Evolutionary conservation across 352 stramenopile species (phyloP).

Genomic region (Pythium plurisporium): DNA sequence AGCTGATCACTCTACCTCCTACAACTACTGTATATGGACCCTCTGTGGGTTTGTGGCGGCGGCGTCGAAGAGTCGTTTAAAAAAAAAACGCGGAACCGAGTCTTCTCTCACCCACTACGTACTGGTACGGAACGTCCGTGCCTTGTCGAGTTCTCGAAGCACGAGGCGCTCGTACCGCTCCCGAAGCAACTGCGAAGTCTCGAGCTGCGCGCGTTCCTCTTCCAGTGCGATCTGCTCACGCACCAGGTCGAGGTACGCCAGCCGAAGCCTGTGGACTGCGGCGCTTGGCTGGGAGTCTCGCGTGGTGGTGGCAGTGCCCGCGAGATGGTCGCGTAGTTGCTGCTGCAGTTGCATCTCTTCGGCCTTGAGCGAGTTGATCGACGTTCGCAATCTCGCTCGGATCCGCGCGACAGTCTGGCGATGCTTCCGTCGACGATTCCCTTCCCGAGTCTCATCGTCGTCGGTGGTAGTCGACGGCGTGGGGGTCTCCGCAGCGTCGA

Average conservation of each 20-base stretch:
- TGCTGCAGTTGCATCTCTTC: neutral
- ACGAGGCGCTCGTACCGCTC: slow-evolving; percentile 7
- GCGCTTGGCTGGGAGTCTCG: too few relatives aligned
- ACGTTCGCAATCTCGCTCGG: neutral
- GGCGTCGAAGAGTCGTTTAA: too few relatives aligned
- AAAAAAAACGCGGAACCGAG: too few relatives aligned
- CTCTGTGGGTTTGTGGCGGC: too few relatives aligned
- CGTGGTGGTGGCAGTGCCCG: neutral
- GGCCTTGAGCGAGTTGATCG: neutral
- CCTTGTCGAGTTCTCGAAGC: neutral
- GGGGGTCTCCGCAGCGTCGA: too few relatives aligned
- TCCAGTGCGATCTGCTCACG: neutral
- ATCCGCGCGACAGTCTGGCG: neutral
- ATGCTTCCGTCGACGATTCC: neutral
- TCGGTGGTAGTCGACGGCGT: too few relatives aligned
- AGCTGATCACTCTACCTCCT: too few relatives aligned
- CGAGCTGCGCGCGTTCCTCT: neutral
- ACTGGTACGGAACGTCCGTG: neutral
- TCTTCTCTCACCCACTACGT: too few relatives aligned
- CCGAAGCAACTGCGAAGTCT: neutral
- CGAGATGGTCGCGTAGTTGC: neutral
- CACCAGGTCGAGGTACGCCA: neutral
- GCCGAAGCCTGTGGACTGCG: too few relatives aligned
- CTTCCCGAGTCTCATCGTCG: too few relatives aligned
- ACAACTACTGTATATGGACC: too few relatives aligned